Evolutionary conservation across 495 filamentous ascomycete species (phyloP).

Genomic region (Penicillium atrosanguineum): DNA sequence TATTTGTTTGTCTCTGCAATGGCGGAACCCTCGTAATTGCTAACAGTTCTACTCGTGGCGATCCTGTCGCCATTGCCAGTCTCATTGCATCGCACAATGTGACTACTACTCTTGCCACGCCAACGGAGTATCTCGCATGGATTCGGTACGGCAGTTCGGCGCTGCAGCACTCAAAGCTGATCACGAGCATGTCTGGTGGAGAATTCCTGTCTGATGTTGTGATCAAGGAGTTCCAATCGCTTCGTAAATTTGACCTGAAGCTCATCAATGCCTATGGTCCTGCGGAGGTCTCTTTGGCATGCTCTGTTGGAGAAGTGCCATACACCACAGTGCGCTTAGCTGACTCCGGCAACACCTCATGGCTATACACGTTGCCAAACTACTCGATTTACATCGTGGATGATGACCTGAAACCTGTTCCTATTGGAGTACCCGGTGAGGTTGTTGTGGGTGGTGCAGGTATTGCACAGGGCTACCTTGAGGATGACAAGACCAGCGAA

Average conservation of each 20-base stretch:
- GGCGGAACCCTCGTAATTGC: slow-evolving; percentile 34
- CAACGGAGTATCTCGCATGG: slow-evolving; percentile 40
- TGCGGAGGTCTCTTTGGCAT: slow-evolving; percentile 27
- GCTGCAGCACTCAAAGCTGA: slow-evolving; percentile 1
- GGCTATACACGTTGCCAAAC: slow-evolving; percentile 38
- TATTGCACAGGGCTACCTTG: slow-evolving; percentile 41
- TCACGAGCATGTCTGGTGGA: slow-evolving; percentile 16
- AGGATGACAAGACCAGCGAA: slow-evolving; percentile 28
- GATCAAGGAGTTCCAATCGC: slow-evolving; percentile 16
- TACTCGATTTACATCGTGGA: slow-evolving; percentile 50
- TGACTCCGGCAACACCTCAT: not conserved
- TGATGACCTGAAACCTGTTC: slow-evolving; percentile 33
- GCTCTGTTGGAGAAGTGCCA: slow-evolving; percentile 14
- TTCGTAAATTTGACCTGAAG: slow-evolving; percentile 17
- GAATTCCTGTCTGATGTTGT: slow-evolving; percentile 18
- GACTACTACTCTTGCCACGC: slow-evolving; percentile 38
- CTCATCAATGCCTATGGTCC: slow-evolving; percentile 37
- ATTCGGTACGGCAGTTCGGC: slow-evolving; percentile 25
- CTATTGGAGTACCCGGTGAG: slow-evolving; percentile 44
- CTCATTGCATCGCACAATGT: slow-evolving; percentile 32
- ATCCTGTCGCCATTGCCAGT: slow-evolving; percentile 30
- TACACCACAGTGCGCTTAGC: slow-evolving; percentile 2
- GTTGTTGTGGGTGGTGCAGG: slow-evolving; percentile 43
- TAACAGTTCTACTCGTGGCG: slow-evolving; percentile 19
- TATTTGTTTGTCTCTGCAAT: slow-evolving; percentile 26